Evolutionary conservation across 1,284 basidiomycete genomes (phyloP), one percentile per base, ranked within the genome.

Genomic region (Mrakiaceae sp.): DNA sequence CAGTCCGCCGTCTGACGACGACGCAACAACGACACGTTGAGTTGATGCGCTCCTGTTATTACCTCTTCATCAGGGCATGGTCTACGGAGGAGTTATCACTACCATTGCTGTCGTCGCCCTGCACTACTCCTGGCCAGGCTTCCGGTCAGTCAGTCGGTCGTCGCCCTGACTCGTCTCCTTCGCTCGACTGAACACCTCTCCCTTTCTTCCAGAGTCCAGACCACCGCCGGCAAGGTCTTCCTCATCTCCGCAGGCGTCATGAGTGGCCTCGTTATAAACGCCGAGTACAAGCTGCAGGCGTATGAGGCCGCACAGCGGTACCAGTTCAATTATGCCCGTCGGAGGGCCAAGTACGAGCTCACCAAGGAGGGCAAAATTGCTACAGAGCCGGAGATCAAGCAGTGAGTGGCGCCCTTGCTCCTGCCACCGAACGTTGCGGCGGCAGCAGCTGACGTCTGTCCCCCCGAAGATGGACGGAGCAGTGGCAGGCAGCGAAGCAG

Each of bases 241-340:
- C 47, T 66, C 27, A 51, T 66, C 9, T 66, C 64, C 4, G 44
- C 50, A 6, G 59, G 53, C 5, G 52, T 50, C 14, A 66, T 66
- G 64, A 43, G 50, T 5, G 64, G 64, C 2, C 44, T 60, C 16
- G 64, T 66, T 3, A 62, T 66, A 1, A 50, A 59, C 3, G 64
- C 64, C 4, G 64, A 66, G n/a, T 12, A 58, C 47, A 53, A 53
- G 43, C 56, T 62, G 10, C 64, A 66, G 55, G 52, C 49, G 49
- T 66, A 58, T 46, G 64, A 66, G 60, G 46, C 40, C 47, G 56
- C 58, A 40, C 60, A 62, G 60, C 48, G 56, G 6, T 14, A 56
- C 6, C n/a, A 54, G 14, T 51, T 49, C 54, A 66, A 66, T 43
- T 50, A 50, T 11, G 51, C 56, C 27, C 55, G 64, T 4, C 55